Percentiles rank a stretch among this genome's conserved stretches.
phyloP scores from a whole-genome alignment of 208 protist species.

The Leishmania tropica region DNA sequence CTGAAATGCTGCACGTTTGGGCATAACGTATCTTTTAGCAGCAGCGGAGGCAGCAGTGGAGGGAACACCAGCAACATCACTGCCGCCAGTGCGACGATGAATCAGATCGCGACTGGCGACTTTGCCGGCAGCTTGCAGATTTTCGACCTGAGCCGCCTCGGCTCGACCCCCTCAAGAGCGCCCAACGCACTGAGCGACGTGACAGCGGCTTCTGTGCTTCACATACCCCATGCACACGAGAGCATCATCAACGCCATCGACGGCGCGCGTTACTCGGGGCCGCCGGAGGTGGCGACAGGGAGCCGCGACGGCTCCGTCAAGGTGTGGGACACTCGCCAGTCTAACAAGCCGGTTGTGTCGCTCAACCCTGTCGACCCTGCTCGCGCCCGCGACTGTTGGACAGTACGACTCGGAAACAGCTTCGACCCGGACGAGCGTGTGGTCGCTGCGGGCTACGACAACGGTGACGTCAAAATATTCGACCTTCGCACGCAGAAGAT shows the following conservation, averaged over 20 bases:
- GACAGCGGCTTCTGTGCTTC: slow-evolving; percentile 41
- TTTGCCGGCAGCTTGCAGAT: slow-evolving; percentile 87
- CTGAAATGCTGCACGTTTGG: slow-evolving; percentile 94
- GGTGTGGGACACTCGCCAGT: slow-evolving; percentile 94
- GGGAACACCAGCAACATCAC: background rate
- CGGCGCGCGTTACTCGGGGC: slow-evolving; percentile 81
- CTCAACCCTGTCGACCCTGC: slow-evolving; percentile 75
- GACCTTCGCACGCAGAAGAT: slow-evolving; percentile 92
- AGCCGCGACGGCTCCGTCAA: slow-evolving; percentile 91
- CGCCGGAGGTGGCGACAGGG: slow-evolving; percentile 89
- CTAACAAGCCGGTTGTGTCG: slow-evolving; percentile 74
- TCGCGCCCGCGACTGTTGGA: slow-evolving; percentile 92
- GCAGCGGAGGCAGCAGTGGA: slow-evolving; percentile 15
- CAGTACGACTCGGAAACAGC: slow-evolving; percentile 93
- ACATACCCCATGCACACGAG: slow-evolving; percentile 84
- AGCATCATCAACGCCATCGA: slow-evolving; percentile 95
- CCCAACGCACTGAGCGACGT: slow-evolving; percentile 38
- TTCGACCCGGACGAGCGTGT: slow-evolving; percentile 88
- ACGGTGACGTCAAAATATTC: slow-evolving; percentile 96
- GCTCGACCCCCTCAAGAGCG: background rate
- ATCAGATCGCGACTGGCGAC: slow-evolving; percentile 74
- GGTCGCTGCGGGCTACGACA: slow-evolving; percentile 94
- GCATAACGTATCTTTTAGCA: slow-evolving; percentile 44
- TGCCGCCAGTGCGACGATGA: background rate
- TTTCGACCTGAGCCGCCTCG: slow-evolving; percentile 76